Percentiles rank a stretch among this genome's conserved stretches.
These are phyloP conservation scores for Phalaenopsis equestris DNA, from an alignment of 106 monocot species.

Conservation along the genomic window DNA sequence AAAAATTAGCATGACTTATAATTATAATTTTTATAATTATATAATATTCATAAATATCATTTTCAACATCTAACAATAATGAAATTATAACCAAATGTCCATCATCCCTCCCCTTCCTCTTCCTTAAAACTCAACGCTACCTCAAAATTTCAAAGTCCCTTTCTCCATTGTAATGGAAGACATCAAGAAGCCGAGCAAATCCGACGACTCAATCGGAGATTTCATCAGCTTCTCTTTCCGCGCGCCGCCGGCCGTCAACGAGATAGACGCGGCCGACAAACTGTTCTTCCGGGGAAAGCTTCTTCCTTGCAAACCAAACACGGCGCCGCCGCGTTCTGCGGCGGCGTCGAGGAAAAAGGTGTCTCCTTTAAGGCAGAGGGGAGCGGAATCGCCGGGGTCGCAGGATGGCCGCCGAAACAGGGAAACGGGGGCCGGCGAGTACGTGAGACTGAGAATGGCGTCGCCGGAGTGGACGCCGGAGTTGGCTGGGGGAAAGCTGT, in stretches of 20 bases:
- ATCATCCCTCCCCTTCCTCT: too few species aligned
- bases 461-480: not conserved
- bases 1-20: too few species aligned
- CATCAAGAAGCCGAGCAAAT: not conserved
- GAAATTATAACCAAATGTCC: too few species aligned
- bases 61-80: too few species aligned
- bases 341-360: not conserved
- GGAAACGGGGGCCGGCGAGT: not conserved
- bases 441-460: slow-evolving; percentile 12
- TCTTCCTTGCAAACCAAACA: not conserved
- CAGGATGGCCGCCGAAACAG: not conserved
- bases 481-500: not conserved
- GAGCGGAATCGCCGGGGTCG: not conserved
- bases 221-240: slow-evolving; percentile 5
- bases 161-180: too few species aligned
- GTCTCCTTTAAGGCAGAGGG: not conserved
- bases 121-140: too few species aligned
- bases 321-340: not conserved
- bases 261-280: slow-evolving; percentile 10
- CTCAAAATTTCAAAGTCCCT: too few species aligned
- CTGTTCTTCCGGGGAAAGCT: slow-evolving; percentile 9
- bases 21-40: too few species aligned
- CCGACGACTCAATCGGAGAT: not conserved
- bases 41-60: too few species aligned
- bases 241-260: not conserved